Base-by-base conservation (phyloP, 2,329 filamentous ascomycete genomes). In the Ophiobolus disseminans region DNA sequence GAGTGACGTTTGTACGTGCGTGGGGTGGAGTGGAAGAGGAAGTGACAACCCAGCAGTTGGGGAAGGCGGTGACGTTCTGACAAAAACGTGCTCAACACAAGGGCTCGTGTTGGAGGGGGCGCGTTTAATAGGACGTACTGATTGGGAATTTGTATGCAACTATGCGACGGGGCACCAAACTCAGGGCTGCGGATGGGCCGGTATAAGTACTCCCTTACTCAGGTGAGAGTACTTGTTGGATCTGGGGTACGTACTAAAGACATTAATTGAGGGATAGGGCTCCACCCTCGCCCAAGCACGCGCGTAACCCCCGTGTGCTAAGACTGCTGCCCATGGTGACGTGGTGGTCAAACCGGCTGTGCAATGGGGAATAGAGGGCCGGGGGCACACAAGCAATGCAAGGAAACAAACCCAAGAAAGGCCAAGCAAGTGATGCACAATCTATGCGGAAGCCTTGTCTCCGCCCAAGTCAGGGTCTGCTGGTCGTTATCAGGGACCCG, bases 351-450 rank as follows among this genome's bases (percentile, higher is more conserved):
- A 63, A 65, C 62, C 56, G 52, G 48, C 46, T 53, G 60, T 68
- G 61, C 55, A 63, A 65, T 65, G 50, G 55, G 60, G 56, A 45
- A 61, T 60, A 57, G 53, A 58, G 62, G 57, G 57, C 56, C 41
- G 53, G 43, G 58, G 57, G 55, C 54, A 57, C 61, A 70, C 67
- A 71, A 71, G 67, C 65, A 69, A 68, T 55, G 62, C 65, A 70
- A 68, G 69, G 67, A 63, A 65, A 63, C 52, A 64, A 41, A 26
- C 20, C 67, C 63, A 70, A 70, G 68, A 60, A 45, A 16, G 50
- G 65, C 67, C 69, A 69, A 72, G 67, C 39, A 17, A 16, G 17
- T 39, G 46, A 55, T 53, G 45, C 49, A 60, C 58, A 59, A 63
- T 55, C 51, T 56, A 60, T 60, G 59, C 58, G 55, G 61, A 59